Conservation (phyloP, 2,329 filamentous ascomycete species). For the Pyricularia pennisetigena region DNA sequence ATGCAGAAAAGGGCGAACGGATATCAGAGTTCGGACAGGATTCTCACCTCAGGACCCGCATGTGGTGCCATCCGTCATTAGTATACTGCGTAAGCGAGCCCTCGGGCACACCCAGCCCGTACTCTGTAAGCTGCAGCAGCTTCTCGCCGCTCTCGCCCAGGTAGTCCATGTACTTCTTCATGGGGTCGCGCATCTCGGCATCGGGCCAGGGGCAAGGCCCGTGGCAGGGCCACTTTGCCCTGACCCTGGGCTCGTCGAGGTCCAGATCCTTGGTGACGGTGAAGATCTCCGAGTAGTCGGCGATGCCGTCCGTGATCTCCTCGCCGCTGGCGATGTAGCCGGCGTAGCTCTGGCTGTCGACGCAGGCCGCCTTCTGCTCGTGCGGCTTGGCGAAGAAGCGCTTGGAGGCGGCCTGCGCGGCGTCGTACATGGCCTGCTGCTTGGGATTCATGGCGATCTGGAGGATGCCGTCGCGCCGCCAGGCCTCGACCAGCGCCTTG, state of each 20-base stretch:
- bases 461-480: constrained; percentile 34
- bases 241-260: constrained; percentile 26
- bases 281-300: constrained; percentile 42
- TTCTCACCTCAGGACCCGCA: constrained; percentile 34
- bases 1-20: too few relatives aligned
- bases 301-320: constrained; percentile 35
- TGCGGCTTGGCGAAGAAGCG: constrained; percentile 27
- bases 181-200: constrained; percentile 25
- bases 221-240: constrained; percentile 35
- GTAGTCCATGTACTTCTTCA: constrained; percentile 29
- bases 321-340: constrained; percentile 40
- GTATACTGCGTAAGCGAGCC: constrained; percentile 30
- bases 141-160: constrained; percentile 31
- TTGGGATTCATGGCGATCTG: constrained; percentile 28
- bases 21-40: too few relatives aligned
- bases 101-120: constrained; percentile 29
- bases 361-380: constrained; percentile 28
- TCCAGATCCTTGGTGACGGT: constrained; percentile 38
- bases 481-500: constrained; percentile 28
- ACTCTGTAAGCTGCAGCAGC: constrained; percentile 33
- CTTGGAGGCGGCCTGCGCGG: constrained; percentile 25
- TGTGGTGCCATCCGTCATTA: constrained; percentile 40
- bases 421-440: constrained; percentile 24
- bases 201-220: constrained; percentile 39
- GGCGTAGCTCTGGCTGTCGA: constrained; percentile 33